Evolutionary conservation across 176 grass and related monocot genomes (phyloP), one percentile per base, ranked within the genome.

Genomic region (Pontederia crassipes): DNA sequence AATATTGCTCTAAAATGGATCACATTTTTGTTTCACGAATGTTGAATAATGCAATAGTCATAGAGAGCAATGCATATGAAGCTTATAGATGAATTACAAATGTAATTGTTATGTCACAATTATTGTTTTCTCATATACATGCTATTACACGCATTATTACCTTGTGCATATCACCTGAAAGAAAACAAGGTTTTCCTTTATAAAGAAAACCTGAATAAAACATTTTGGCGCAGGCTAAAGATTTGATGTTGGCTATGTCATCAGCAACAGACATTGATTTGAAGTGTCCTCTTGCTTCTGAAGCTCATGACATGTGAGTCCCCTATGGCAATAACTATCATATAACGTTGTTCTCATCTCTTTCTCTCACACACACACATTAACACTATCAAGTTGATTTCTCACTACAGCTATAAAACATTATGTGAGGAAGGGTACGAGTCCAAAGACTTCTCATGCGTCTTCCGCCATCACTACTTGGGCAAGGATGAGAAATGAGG

Each of bases 381-480:
- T 17, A 29, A 15, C 26, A 35, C 7, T 4, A 28, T 60, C 73
- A 64, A 82, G 9, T 55, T 17, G 17, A 48, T 24, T 48, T 71
- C 20, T 57, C 8, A 45, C 14, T 88, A 55, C 78, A 85, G 92
- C 65, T 91, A 91, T 29, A 70, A 50, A 40, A 85, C 78, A 49
- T 61, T 97, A 53, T 85, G 92, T 8, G 64, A 73, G 14, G 75
- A 85, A 56, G 84, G 92, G 27, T 82, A 66, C 47, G 63, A 78
- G 53, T 77, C 54, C 40, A 88, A 91, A n/a, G 92, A 91, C 57
- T 97, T 97, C 73, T 97, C 92, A 0, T 97, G 81, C 3, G 81
- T 74, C 17, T 97, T 91, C 60, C 79, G 71, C 59, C 81, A 88
- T 62, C 54, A 70, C 60, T 97, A 91, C 9, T 50, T 49, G 9